Conservation (phyloP, 495 filamentous ascomycete genomes). For the Chaetomium fimeti region DNA sequence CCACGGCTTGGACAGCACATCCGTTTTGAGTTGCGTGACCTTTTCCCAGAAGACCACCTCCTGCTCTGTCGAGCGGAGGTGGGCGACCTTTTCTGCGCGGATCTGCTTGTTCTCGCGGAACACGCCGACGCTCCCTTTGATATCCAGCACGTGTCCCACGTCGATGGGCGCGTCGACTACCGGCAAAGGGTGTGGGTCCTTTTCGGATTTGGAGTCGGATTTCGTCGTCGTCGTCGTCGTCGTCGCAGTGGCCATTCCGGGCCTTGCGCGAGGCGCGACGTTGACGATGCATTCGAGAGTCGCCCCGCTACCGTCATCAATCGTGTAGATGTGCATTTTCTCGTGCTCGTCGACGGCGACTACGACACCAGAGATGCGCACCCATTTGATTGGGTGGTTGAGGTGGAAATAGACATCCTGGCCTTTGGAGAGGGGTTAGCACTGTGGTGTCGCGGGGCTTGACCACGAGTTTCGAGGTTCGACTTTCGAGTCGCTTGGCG, state of each 20-base stretch:
- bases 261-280: conserved; percentile 22
- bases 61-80: conserved; percentile 62
- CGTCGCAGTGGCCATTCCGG: conserved; percentile 16
- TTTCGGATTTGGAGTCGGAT: conserved; percentile 6
- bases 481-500: conserved; percentile 1
- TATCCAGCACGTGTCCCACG: conserved; percentile 68
- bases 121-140: conserved; percentile 67
- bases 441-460: background rate
- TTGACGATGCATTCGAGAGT: conserved; percentile 59
- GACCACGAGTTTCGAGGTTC: no score
- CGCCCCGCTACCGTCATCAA: conserved; percentile 85
- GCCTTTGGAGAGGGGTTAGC: conserved; percentile 42
- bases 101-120: conserved; percentile 68
- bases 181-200: background rate
- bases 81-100: conserved; percentile 62
- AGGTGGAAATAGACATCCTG: conserved; percentile 73
- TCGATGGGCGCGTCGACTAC: conserved; percentile 47
- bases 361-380: conserved; percentile 72
- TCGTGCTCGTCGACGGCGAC: conserved; percentile 69
- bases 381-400: conserved; percentile 90
- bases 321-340: conserved; percentile 59
- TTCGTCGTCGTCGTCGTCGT: conserved; percentile 3
- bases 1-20: conserved; percentile 71
- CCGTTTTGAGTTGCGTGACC: conserved; percentile 57
- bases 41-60: conserved; percentile 79